Base-by-base conservation (phyloP, 2,329 filamentous ascomycete species). In the Aspergillus latus region DNA sequence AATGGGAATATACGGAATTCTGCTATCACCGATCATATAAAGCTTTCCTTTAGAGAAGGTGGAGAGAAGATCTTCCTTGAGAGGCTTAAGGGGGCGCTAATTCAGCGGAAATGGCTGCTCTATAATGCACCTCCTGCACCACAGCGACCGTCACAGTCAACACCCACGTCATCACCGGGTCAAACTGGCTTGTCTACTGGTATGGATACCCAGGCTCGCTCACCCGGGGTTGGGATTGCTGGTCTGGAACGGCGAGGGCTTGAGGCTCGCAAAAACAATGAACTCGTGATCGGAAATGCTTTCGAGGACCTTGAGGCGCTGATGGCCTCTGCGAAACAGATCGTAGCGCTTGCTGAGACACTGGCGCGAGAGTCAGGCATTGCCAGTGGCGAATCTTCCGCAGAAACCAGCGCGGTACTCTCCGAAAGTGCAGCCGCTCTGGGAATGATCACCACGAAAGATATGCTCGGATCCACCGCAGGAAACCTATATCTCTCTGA, bases 251-350 rank as follows among this genome's bases (percentile, higher is more conserved):
- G 91, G 66, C 85, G 92, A 59, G 90, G 91, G 0, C 76, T 93
- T 5, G 90, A 92, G 64, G 84, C 92, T 68, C 88, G 91, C 56
- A 93, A 90, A 76, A 96, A 96, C 72, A 97, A 97, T 65, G 92
- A 97, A 72, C 76, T 91, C 8, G 87, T 97, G 49, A 96, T 99
- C 62, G 93, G 93, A 28, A 92, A 85, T 62, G 92, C 94, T 0
- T 99, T 99, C 67, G 93, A 97, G 70, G 94, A 99, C 68, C 83
- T 99, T 0, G 93, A 97, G 70, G 92, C 94, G 3, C 80, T 99
- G 36, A 99, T 97, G 93, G 91, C 92, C 2, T 97, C 93, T 3
- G 94, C 94, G 4, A 97, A 97, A 70, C 91, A 99, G 70, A 91
- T 99, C 48, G 88, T 97, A 49, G 91, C 92, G 5, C 85, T 99